Conservation (phyloP, 106 monocot genomes). For the Triglochin maritima region DNA sequence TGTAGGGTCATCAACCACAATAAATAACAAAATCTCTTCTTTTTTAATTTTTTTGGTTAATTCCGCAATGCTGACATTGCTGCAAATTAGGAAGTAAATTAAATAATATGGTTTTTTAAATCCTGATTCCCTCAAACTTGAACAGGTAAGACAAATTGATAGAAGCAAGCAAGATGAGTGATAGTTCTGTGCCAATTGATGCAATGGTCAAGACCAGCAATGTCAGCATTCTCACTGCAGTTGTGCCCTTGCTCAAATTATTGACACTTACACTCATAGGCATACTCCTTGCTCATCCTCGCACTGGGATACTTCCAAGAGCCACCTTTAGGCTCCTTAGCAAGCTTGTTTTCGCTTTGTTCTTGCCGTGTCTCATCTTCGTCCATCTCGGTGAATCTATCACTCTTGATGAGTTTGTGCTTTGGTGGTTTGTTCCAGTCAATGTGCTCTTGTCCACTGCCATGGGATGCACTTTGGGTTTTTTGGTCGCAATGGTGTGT, state of each 20-base stretch:
- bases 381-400: conserved; percentile 81
- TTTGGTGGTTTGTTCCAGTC: conserved; percentile 88
- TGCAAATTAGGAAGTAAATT: too few relatives aligned
- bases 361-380: conserved; percentile 93
- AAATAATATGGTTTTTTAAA: too few relatives aligned
- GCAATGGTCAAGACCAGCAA: too few relatives aligned
- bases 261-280: conserved; percentile 68
- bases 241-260: conserved; percentile 80
- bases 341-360: conserved; percentile 91
- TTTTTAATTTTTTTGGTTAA: too few relatives aligned
- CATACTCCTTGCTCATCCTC: conserved; percentile 63
- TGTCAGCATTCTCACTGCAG: conserved; percentile 1
- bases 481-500: conserved; percentile 53
- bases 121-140: too few relatives aligned
- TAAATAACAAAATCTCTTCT: too few relatives aligned
- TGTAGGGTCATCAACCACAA: too few relatives aligned
- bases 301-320: conserved; percentile 33
- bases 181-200: too few relatives aligned
- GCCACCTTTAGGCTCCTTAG: conserved; percentile 87
- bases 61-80: too few relatives aligned
- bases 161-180: too few relatives aligned
- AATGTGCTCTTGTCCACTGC: conserved; percentile 73
- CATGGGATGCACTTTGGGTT: conserved; percentile 67
- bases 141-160: too few relatives aligned
- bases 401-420: conserved; percentile 30